Conservation (phyloP, 768 basidiomycete genomes). For the Daedaleopsis nitida region DNA sequence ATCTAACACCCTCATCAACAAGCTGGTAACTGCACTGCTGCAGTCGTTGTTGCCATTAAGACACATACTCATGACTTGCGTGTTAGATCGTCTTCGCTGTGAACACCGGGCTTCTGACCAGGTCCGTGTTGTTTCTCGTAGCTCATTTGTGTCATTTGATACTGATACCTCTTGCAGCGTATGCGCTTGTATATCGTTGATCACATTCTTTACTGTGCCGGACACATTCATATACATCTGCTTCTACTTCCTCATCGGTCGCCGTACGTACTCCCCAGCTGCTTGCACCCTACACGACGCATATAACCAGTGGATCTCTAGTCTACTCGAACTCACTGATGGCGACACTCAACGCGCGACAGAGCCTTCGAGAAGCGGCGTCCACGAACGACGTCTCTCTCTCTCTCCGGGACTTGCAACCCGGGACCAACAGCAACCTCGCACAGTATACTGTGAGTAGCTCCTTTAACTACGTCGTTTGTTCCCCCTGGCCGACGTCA, state of each 20-base stretch:
- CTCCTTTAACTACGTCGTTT: not conserved
- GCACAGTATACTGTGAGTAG: constrained; percentile 36
- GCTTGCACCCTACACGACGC: not conserved
- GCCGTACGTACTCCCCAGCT: constrained; percentile 37
- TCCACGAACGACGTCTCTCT: constrained; percentile 14
- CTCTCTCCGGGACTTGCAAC: constrained; percentile 19
- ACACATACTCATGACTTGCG: not conserved
- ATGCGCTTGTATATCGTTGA: constrained; percentile 45
- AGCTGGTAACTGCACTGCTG: constrained; percentile 15
- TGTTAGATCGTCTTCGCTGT: constrained; percentile 42
- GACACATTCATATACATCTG: constrained; percentile 57
- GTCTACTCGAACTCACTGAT: constrained; percentile 59
- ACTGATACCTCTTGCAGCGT: constrained; percentile 19
- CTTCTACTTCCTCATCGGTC: constrained; percentile 59
- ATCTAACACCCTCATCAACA: constrained; percentile 49
- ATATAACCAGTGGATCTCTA: constrained; percentile 18
- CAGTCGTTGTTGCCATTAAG: not conserved
- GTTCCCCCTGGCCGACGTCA: not conserved
- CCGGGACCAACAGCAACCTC: constrained; percentile 17
- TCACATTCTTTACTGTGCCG: constrained; percentile 48
- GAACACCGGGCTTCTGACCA: constrained; percentile 44
- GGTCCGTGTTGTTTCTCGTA: constrained; percentile 6
- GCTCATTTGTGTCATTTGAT: not conserved
- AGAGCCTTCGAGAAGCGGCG: constrained; percentile 14
- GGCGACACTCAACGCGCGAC: constrained; percentile 52